A percentile compares a stretch with the other conserved stretches of the same genome.
phyloP scores from a whole-genome alignment of 257 asterid species.

The Cinchona pubescens region DNA sequence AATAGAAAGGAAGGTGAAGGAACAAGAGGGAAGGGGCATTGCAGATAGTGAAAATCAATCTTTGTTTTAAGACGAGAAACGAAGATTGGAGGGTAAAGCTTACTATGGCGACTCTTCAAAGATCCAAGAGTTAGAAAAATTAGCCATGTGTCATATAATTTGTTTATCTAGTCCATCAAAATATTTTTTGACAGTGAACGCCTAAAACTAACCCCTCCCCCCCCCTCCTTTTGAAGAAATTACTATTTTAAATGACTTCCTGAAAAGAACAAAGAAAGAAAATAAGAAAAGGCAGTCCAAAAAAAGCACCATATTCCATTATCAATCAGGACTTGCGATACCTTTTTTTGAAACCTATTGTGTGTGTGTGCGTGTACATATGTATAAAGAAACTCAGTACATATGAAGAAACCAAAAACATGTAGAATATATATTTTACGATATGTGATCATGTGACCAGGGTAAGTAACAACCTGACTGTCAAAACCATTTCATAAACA shows the following conservation, averaged over 20 bases:
- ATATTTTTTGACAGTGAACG: neutral
- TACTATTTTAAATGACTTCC: no score
- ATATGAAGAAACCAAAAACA: neutral
- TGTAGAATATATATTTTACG: neutral
- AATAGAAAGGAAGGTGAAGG: neutral
- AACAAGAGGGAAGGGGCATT: neutral
- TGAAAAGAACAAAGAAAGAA: neutral
- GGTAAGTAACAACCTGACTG: neutral
- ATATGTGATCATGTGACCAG: neutral
- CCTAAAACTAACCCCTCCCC: neutral
- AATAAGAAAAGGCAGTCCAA: neutral
- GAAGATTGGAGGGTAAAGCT: neutral
- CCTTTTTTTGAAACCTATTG: neutral
- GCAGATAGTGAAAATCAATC: neutral
- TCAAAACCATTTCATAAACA: neutral
- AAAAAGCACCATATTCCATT: neutral
- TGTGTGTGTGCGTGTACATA: no score
- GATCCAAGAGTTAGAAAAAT: neutral
- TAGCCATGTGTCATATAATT: neutral
- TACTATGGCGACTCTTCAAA: neutral
- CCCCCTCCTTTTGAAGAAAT: neutral
- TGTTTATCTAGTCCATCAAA: neutral
- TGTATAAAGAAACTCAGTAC: no score
- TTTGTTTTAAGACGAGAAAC: neutral
- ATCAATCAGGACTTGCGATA: neutral